Base-by-base conservation (phyloP, 208 protist species). In the Trypanosoma cruzi region DNA sequence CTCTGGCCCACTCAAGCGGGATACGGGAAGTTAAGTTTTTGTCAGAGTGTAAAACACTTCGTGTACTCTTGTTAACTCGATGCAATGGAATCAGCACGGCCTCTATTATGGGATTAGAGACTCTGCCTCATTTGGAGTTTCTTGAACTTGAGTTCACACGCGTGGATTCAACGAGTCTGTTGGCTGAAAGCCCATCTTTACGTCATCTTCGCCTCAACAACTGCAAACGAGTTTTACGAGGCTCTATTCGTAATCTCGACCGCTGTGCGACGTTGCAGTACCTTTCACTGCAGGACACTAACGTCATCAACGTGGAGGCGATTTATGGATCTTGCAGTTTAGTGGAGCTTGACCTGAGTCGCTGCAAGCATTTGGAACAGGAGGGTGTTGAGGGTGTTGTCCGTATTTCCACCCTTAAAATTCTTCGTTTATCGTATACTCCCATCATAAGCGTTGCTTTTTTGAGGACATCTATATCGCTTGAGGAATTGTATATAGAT, bases 121-220 rank as follows among this genome's bases (percentile, higher is more conserved):
- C 3, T 11, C 58, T 90, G 40, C 84, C 84, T 22, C 36, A n/a
- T 18, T 72, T 87, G 22, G 69, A 80, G 52, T 31, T 75, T 58
- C 65, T 87, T 53, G 74, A 67, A 7, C 77, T 87, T 20, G 81
- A 90, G 68, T 90, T 78, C 69, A 90, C 84, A n/a, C 84, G 81
- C 36, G 79, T 90, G 14, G 82, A 71, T 62, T 67, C 67, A 31
- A 68, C 84, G n/a, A 62, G 62, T 13, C 59, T 71, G 14, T 79
- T 86, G 34, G 64, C 78, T 28, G 53, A 37, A 13, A 64, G 59
- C 5, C 73, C 68, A 13, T 53, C 73, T 14, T 63, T 90, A 55
- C 69, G 66, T 4, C 71, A 75, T 48, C 76, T 90, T 44, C 73
- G 79, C 2, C 73, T 87, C 34, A 71, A 77, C 32, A 79, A 79